A percentile compares a stretch with the other conserved stretches of the same genome.
phyloP scores from a whole-genome alignment of 768 basidiomycete genomes.

The Trametes cinnabarina region DNA sequence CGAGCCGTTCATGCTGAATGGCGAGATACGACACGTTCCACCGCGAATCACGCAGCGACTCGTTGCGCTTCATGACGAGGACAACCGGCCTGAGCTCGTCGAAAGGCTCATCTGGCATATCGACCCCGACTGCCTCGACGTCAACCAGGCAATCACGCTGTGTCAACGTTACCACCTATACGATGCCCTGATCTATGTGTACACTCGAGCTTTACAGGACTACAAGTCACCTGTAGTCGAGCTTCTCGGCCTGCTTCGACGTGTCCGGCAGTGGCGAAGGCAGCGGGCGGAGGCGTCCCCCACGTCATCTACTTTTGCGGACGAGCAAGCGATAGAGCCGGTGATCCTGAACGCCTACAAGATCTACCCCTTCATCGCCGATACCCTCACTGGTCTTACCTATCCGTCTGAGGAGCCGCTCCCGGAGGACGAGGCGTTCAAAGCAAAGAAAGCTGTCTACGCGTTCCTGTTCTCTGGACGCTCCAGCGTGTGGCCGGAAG shows the following conservation, averaged over 20 bases:
- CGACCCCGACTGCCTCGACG: constrained; percentile 85
- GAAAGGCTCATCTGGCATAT: constrained; percentile 96
- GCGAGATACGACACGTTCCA: constrained; percentile 71
- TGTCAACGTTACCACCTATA: constrained; percentile 84
- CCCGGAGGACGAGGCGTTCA: constrained; percentile 56
- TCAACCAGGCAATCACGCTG: constrained; percentile 86
- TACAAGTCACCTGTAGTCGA: constrained; percentile 89
- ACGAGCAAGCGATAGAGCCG: constrained; percentile 49
- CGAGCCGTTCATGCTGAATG: constrained; percentile 77
- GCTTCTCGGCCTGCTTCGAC: constrained; percentile 72
- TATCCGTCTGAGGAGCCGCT: constrained; percentile 85
- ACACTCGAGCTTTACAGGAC: constrained; percentile 83
- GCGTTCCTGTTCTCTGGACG: constrained; percentile 81
- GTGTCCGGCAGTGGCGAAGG: constrained; percentile 56
- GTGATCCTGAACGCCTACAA: constrained; percentile 81
- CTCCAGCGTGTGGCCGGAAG: constrained; percentile 74
- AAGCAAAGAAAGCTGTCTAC: constrained; percentile 76
- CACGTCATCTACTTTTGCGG: constrained; percentile 21
- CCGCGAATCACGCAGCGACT: constrained; percentile 86
- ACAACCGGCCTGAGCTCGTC: constrained; percentile 66
- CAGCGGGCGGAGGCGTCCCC: constrained; percentile 32
- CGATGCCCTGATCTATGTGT: constrained; percentile 93
- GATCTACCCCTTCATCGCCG: constrained; percentile 84
- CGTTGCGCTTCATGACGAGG: constrained; percentile 72
- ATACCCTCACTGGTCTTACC: constrained; percentile 74